A percentile compares a stretch with the other conserved stretches of the same genome.
Conservation (phyloP, 306 rosid species). For the Glycyrrhiza uralensis region DNA sequence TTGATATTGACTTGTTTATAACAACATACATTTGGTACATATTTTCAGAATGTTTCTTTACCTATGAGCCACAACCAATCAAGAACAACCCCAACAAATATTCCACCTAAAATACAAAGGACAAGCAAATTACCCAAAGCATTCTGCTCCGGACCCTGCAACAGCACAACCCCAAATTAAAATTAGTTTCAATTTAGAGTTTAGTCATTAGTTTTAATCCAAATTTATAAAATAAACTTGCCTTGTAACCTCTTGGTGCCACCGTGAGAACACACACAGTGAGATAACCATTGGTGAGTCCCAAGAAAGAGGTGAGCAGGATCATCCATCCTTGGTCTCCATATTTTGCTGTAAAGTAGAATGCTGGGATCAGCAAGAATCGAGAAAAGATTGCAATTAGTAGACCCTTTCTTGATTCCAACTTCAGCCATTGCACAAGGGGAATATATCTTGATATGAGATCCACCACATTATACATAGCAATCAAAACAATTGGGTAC, state of each 20-base stretch:
- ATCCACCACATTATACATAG: constrained; percentile 64
- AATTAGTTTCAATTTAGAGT: background rate
- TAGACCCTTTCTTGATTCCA: constrained; percentile 71
- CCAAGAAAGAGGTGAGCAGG: constrained; percentile 60
- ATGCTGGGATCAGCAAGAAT: constrained; percentile 67
- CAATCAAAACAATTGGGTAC: constrained; percentile 70
- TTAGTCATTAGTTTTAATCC: no score
- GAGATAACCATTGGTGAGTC: constrained; percentile 75
- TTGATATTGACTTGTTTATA: no score
- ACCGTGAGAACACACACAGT: constrained; percentile 74
- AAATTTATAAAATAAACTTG: background rate
- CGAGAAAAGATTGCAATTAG: constrained; percentile 41
- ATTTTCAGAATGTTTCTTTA: constrained; percentile 26
- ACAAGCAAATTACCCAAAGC: constrained; percentile 85
- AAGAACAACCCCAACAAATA: constrained; percentile 65
- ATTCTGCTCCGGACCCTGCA: constrained; percentile 92
- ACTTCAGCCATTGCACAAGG: constrained; percentile 47
- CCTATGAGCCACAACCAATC: constrained; percentile 92
- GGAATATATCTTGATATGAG: constrained; percentile 67
- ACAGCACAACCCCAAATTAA: background rate
- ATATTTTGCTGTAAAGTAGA: constrained; percentile 77
- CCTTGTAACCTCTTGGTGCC: constrained; percentile 83
- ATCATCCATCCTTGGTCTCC: constrained; percentile 91
- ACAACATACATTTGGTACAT: background rate
- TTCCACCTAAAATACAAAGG: constrained; percentile 51